Percentiles rank a stretch among this genome's conserved stretches.
phyloP scores from a whole-genome alignment of 371 early-diverging fungal genomes.

The Mortierella sp. region DNA sequence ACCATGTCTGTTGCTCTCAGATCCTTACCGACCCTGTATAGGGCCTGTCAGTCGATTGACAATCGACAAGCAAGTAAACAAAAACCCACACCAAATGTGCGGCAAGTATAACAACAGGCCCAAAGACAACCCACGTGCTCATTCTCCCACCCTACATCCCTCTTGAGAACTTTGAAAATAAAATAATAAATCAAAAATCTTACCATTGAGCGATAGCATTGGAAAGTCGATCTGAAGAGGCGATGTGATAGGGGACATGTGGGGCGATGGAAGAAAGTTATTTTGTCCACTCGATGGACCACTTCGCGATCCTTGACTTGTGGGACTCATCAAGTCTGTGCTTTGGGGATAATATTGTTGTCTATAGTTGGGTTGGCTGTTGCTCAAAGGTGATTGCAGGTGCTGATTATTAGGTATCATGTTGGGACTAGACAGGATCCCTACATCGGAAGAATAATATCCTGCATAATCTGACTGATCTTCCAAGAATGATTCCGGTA shows the following conservation, averaged over 20 bases:
- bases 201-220: constrained; percentile 48
- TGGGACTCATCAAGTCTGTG: constrained; percentile 7
- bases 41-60: background rate
- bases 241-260: constrained; percentile 43
- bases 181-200: constrained; percentile 9
- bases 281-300: constrained; percentile 5
- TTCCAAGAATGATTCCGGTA: constrained; percentile 50
- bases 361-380: constrained; percentile 7
- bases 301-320: constrained; percentile 27
- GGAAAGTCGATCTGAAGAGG: constrained; percentile 43
- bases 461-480: constrained; percentile 53
- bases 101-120: background rate
- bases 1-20: background rate
- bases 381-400: constrained; percentile 25
- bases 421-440: constrained; percentile 35
- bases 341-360: constrained; percentile 6
- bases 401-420: constrained; percentile 10
- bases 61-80: constrained; percentile 3
- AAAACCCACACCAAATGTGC: background rate
- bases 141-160: constrained; percentile 3
- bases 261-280: constrained; percentile 36
- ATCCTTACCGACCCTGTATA: background rate
- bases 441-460: constrained; percentile 52
- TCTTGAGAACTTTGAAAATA: background rate
- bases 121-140: background rate